Base-by-base conservation (phyloP, 352 stramenopile genomes). In the Globisporangium perplexum region DNA sequence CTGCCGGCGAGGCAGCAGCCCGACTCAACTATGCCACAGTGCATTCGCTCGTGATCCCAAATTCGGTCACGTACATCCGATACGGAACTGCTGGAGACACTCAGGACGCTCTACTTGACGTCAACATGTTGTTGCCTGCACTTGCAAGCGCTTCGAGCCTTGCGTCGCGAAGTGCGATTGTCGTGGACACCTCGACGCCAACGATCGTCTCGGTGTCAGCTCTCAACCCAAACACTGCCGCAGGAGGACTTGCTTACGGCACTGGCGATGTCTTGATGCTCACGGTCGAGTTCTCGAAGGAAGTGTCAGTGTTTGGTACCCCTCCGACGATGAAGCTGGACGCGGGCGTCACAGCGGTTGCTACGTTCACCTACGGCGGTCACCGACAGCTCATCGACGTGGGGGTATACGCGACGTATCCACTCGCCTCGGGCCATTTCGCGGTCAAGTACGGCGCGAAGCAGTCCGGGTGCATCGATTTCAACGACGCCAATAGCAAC, bases 251-350 rank as follows among this genome's bases (percentile, higher is more conserved):
- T 24, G 74, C 67, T 1, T 93, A 90, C 46, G 83, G 79, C 4
- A 53, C 83, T 8, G 85, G 83, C 2, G 81, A 93, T 39, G 68
- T 87, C 10, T 58, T 95, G 22, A 68, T 90, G 20, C 63, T 95
- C 23, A 59, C 73, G 3, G 79, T 92, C 18, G 53, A 65, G 18
- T 93, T 88, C 36, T 87, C 83, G 0, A 65, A 60, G 2, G 73
- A 84, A 18, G 68, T 95, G 1, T 30, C 55, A 4, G 74, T 92
- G 2, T 42, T 58, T 2, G 81, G 75, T 0, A 47, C 58, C 17
- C 14, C 20, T 12, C 77, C 79, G 3, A 72, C 58, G 0, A 47
- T 93, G 11, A 15, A 49, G 1, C 47, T 93, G 0, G 88, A 80
- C 26, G 82, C 78, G 0, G 73, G 68, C 8, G 71, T 74, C 0